Conservation (phyloP, 129 eudicot species). For the sunflower (Helianthus annuus) region HanXRQr2.0-SUNRISE NC_035433.2:145492305-145492804, state of each 20-base stretch:
- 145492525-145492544: not conserved
- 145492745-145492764: not conserved
- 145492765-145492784: not conserved
- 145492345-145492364: no score
- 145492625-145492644: slow-evolving; percentile 52
- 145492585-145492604: slow-evolving; percentile 7
- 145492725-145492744: not conserved
- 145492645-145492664: slow-evolving; percentile 60
- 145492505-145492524: not conserved
- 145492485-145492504: not conserved
- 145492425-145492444: no score
- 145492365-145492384: no score
- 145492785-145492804: not conserved
- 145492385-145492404: no score
- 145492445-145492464: no score
- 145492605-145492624: slow-evolving; percentile 26
- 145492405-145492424: no score
- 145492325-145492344: no score
- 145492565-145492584: slow-evolving; percentile 21
- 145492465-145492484: not conserved
- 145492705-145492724: not conserved
- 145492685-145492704: slow-evolving; percentile 23
- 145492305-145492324: no score
- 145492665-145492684: slow-evolving; percentile 63
- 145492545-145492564: not conserved